These are phyloP conservation scores for Aulographum hederae DNA, from an alignment of 2,329 filamentous ascomycete species.

Conservation along the genomic window DNA sequence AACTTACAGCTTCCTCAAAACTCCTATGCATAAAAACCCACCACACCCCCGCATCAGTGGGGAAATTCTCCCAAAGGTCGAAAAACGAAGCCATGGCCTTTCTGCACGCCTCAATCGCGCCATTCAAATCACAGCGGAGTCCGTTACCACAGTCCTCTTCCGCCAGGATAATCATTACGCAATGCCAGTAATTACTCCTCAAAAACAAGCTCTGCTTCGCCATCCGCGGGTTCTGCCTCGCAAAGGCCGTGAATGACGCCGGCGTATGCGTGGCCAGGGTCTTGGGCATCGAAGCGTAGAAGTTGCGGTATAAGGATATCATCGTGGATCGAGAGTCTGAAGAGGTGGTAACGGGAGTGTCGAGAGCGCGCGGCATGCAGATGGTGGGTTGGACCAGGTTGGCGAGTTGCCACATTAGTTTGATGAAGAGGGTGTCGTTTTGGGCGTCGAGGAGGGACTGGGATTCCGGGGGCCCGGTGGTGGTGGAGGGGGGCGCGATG, in stretches of 20 bases:
- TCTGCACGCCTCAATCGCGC: constrained; percentile 56
- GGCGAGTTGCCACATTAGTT: constrained; percentile 61
- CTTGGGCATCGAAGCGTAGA: constrained; percentile 56
- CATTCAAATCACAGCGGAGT: constrained; percentile 39
- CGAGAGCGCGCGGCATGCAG: constrained; percentile 55
- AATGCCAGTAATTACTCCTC: constrained; percentile 70
- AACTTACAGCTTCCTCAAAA: constrained; percentile 58
- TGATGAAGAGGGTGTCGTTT: constrained; percentile 36
- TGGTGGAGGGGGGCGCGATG: constrained; percentile 22
- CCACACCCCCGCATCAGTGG: constrained; percentile 59
- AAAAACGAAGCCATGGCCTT: constrained; percentile 61
- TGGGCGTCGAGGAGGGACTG: neutral
- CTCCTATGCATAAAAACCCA: constrained; percentile 73
- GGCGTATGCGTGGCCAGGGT: constrained; percentile 51
- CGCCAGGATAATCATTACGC: constrained; percentile 61
- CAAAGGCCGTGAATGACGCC: constrained; percentile 37
- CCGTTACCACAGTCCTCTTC: constrained; percentile 40
- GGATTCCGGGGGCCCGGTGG: constrained; percentile 1
- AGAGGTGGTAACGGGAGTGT: constrained; percentile 52
- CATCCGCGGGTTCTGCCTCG: constrained; percentile 42
- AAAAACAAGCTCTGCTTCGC: constrained; percentile 61
- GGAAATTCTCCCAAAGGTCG: constrained; percentile 49
- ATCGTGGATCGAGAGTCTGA: constrained; percentile 51
- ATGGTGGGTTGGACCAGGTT: constrained; percentile 63
- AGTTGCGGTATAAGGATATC: constrained; percentile 48